A percentile compares a stretch with the other conserved stretches of the same genome.
Conservation (phyloP, 805 yeast species). For the Hanseniaspora singularis region DNA sequence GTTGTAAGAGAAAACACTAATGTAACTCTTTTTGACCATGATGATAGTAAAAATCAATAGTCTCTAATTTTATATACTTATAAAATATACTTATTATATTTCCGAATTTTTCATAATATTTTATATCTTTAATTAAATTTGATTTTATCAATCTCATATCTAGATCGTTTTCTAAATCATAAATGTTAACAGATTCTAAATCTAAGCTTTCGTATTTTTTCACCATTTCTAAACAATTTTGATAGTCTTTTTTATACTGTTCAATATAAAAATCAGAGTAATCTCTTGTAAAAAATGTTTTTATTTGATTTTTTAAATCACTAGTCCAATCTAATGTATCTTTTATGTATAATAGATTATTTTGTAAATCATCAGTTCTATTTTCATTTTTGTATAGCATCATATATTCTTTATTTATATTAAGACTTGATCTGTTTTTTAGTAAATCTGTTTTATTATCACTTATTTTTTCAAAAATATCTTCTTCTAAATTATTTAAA, state of each 20-base stretch:
- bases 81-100: neutral
- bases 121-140: neutral
- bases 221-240: neutral
- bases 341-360: neutral
- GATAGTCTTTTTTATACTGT: neutral
- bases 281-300: neutral
- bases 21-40: constrained; percentile 13
- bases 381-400: neutral
- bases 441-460: no score
- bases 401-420: neutral
- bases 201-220: constrained; percentile 2
- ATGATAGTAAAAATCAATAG: constrained; percentile 1
- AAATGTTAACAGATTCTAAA: constrained; percentile 5
- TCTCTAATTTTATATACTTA: neutral
- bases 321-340: neutral
- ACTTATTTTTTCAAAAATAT: neutral
- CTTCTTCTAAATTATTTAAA: neutral
- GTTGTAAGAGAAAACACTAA: constrained; percentile 9
- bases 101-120: neutral
- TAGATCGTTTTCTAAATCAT: neutral
- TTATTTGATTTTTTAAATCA: neutral
- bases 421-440: neutral
- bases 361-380: neutral
- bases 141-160: neutral
- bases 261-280: neutral